A percentile compares a stretch with the other conserved stretches of the same genome.
Evolutionary conservation across 1,139 yeast species (phyloP).

Genomic region (Zygotorulaspora mrakii): DNA sequence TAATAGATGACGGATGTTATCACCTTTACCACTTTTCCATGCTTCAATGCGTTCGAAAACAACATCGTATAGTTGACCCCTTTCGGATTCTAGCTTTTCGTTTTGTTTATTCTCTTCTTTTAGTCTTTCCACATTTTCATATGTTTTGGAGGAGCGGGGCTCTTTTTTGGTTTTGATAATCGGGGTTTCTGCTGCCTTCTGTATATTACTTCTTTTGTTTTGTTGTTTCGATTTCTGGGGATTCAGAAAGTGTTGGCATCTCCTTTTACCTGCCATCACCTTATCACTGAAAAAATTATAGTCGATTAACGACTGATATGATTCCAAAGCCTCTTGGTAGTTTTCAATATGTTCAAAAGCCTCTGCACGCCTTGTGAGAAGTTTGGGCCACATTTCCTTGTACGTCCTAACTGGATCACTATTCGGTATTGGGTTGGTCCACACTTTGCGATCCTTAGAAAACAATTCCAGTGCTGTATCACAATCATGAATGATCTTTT

Average conservation of each 20-base stretch:
- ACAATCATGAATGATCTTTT: slow-evolving; percentile 53
- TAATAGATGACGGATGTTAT: slow-evolving; percentile 70
- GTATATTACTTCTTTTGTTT: slow-evolving; percentile 14
- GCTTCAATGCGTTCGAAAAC: slow-evolving; percentile 51
- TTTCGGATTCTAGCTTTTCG: slow-evolving; percentile 54
- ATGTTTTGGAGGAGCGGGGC: slow-evolving; percentile 7
- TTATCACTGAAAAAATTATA: slow-evolving; percentile 64
- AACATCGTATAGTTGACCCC: slow-evolving; percentile 55
- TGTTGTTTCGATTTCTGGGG: slow-evolving; percentile 39
- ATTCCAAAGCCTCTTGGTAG: slow-evolving; percentile 56
- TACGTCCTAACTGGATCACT: slow-evolving; percentile 55
- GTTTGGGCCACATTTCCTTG: slow-evolving; percentile 70
- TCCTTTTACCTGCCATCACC: slow-evolving; percentile 74
- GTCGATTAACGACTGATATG: slow-evolving; percentile 59
- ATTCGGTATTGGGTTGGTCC: slow-evolving; percentile 33
- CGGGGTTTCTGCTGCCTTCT: too few species aligned
- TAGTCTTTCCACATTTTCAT: slow-evolving; percentile 20
- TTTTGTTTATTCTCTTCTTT: slow-evolving; percentile 41
- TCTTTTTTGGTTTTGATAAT: too few species aligned
- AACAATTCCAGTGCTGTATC: slow-evolving; percentile 58
- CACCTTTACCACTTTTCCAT: slow-evolving; percentile 77
- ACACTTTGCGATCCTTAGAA: slow-evolving; percentile 39
- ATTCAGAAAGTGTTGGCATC: slow-evolving; percentile 65
- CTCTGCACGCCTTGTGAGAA: slow-evolving; percentile 71
- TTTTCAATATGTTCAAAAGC: slow-evolving; percentile 75